These are phyloP conservation scores for Wickerhamomyces sp. DNA, from an alignment of 1,139 yeast genomes.

Conservation along the genomic window DNA sequence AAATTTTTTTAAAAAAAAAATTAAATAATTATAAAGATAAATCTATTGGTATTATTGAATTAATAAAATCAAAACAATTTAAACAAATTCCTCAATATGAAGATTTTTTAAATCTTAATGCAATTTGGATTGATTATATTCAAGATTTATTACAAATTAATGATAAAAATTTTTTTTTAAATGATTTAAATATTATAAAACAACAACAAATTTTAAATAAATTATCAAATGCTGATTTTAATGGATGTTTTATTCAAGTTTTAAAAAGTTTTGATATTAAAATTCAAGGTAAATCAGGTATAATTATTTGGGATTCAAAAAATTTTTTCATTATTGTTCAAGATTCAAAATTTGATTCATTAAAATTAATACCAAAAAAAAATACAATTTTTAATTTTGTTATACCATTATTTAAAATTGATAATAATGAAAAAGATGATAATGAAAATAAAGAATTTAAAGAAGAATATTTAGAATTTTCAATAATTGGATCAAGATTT, in stretches of 20 bases:
- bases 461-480: slow-evolving; percentile 46
- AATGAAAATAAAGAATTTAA: slow-evolving; percentile 11
- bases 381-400: slow-evolving; percentile 57
- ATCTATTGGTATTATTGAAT: slow-evolving; percentile 17
- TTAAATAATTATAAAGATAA: slow-evolving; percentile 16
- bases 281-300: slow-evolving; percentile 64
- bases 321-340: slow-evolving; percentile 64
- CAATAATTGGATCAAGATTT: slow-evolving; percentile 76
- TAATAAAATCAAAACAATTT: slow-evolving; percentile 31
- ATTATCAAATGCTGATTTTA: slow-evolving; percentile 76
- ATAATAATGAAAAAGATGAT: slow-evolving; percentile 22
- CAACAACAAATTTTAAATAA: slow-evolving; percentile 40
- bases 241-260: slow-evolving; percentile 69
- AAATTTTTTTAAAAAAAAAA: slow-evolving; percentile 30
- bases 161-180: no score
- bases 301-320: slow-evolving; percentile 85
- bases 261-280: slow-evolving; percentile 52
- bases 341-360: slow-evolving; percentile 28
- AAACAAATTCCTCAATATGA: slow-evolving; percentile 46
- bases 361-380: slow-evolving; percentile 53
- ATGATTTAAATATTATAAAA: no score
- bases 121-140: slow-evolving; percentile 61
- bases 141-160: slow-evolving; percentile 41
- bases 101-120: slow-evolving; percentile 47
- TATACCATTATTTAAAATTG: slow-evolving; percentile 30